Evolutionary conservation across 2,329 filamentous ascomycete genomes (phyloP).

Genomic region (Phaeosphaeria sp.): DNA sequence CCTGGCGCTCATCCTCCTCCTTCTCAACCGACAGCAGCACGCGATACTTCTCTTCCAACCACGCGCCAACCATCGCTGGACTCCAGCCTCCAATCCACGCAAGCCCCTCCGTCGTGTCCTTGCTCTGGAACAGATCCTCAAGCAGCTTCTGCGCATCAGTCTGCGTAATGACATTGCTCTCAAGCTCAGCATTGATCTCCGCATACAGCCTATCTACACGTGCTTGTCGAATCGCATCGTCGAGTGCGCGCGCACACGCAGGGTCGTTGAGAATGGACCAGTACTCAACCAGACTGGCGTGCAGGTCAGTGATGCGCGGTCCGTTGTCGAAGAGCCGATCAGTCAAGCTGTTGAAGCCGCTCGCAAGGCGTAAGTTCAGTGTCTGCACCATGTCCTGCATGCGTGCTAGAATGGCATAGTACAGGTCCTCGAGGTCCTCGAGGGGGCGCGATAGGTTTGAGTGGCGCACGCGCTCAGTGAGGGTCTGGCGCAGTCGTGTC

Average conservation of each 20-base stretch:
- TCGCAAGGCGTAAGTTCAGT: slow-evolving; percentile 29
- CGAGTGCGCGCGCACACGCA: slow-evolving; percentile 27
- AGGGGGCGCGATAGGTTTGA: slow-evolving; percentile 61
- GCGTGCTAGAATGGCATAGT: slow-evolving; percentile 35
- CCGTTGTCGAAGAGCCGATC: slow-evolving; percentile 15
- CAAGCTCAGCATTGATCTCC: slow-evolving; percentile 20
- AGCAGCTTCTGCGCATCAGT: slow-evolving; percentile 20
- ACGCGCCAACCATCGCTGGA: slow-evolving; percentile 33
- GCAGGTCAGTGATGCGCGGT: slow-evolving; percentile 22
- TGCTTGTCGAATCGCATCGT: slow-evolving; percentile 30
- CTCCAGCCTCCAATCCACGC: slow-evolving; percentile 28
- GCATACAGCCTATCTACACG: slow-evolving; percentile 23
- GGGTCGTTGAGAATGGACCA: slow-evolving; percentile 37
- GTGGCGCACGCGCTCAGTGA: slow-evolving; percentile 57
- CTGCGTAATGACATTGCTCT: slow-evolving; percentile 13
- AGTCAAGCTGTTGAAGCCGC: slow-evolving; percentile 27
- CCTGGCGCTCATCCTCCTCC: slow-evolving; percentile 13
- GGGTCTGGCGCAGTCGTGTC: slow-evolving; percentile 50
- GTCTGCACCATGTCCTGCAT: slow-evolving; percentile 33
- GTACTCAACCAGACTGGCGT: slow-evolving; percentile 20
- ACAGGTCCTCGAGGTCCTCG: slow-evolving; percentile 43
- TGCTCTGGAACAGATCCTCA: slow-evolving; percentile 21
- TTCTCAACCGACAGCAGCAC: slow-evolving; percentile 28
- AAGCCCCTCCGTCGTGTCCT: slow-evolving; percentile 22
- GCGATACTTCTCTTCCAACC: slow-evolving; percentile 36